A percentile compares a stretch with the other conserved stretches of the same genome.
These are phyloP conservation scores for Pythium periplocum DNA, from an alignment of 352 stramenopile genomes.

Conservation along the genomic window DNA sequence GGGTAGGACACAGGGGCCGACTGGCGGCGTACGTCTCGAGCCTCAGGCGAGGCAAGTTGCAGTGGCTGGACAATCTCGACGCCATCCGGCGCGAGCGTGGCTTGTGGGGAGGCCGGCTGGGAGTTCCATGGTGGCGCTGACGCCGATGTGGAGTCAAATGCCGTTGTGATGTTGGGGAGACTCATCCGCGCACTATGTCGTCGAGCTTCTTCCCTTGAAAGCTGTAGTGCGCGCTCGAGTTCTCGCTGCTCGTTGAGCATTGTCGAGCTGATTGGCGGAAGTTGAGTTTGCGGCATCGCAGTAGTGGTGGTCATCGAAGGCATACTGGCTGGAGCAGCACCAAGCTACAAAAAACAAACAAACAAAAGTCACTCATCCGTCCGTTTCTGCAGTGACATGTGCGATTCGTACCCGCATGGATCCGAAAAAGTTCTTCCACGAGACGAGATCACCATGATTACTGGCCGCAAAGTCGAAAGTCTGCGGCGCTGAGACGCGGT, in stretches of 20 bases:
- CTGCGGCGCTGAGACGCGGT: slow-evolving; percentile 52
- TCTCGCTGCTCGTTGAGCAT: slow-evolving; percentile 53
- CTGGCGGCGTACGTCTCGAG: not conserved
- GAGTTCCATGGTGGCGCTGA: slow-evolving; percentile 28
- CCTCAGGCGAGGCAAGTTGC: slow-evolving; percentile 5
- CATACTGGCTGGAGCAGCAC: slow-evolving; percentile 2
- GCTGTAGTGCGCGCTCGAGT: slow-evolving; percentile 45
- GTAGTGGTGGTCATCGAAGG: not conserved
- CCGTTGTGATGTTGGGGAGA: not conserved
- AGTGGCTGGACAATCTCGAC: slow-evolving; percentile 75
- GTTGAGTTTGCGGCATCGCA: not conserved
- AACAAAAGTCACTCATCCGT: slow-evolving; percentile 2
- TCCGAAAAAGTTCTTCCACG: slow-evolving; percentile 70
- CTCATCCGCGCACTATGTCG: slow-evolving; percentile 4
- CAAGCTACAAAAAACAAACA: slow-evolving; percentile 7
- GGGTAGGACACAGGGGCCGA: not conserved
- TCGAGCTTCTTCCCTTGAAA: slow-evolving; percentile 53
- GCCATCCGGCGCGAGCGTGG: slow-evolving; percentile 51
- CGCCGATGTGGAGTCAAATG: slow-evolving; percentile 5
- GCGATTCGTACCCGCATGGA: slow-evolving; percentile 32
- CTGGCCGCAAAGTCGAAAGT: slow-evolving; percentile 57
- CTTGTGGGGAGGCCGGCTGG: slow-evolving; percentile 27
- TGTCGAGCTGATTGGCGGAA: slow-evolving; percentile 1
- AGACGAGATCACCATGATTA: slow-evolving; percentile 48
- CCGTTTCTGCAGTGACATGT: not conserved